Percentiles rank a stretch among this genome's conserved stretches.
These are phyloP conservation scores for Leccinum fuscescens DNA, from an alignment of 1,284 basidiomycete species.

Conservation along the genomic window DNA sequence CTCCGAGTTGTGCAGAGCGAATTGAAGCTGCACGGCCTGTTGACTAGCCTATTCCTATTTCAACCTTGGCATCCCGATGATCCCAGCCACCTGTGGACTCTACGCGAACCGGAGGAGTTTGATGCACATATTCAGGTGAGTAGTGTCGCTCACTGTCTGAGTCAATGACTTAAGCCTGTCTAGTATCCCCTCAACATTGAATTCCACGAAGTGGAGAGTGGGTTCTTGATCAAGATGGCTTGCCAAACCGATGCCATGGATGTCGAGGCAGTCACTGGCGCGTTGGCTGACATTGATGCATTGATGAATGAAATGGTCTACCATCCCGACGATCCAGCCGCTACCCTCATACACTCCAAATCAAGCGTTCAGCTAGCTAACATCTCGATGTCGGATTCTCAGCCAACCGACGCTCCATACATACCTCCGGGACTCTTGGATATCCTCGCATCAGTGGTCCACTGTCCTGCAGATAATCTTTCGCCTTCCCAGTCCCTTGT, in stretches of 20 bases:
- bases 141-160: not conserved
- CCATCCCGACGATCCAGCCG: slow-evolving; percentile 23
- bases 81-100: slow-evolving; percentile 35
- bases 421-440: slow-evolving; percentile 21
- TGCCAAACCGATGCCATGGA: slow-evolving; percentile 35
- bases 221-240: slow-evolving; percentile 39
- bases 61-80: slow-evolving; percentile 32
- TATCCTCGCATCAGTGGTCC: slow-evolving; percentile 25
- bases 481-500: slow-evolving; percentile 36
- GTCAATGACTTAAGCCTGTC: not conserved
- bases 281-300: slow-evolving; percentile 31
- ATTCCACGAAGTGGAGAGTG: slow-evolving; percentile 35
- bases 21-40: slow-evolving; percentile 36
- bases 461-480: slow-evolving; percentile 26
- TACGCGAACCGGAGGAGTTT: slow-evolving; percentile 34
- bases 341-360: slow-evolving; percentile 2
- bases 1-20: slow-evolving; percentile 43
- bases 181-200: slow-evolving; percentile 51
- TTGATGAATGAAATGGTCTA: slow-evolving; percentile 32
- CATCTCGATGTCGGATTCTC: not conserved
- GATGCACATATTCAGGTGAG: slow-evolving; percentile 43
- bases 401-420: not conserved
- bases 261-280: slow-evolving; percentile 21
- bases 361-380: not conserved
- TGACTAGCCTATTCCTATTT: slow-evolving; percentile 49